Evolutionary conservation across 202 grass and related monocot species (phyloP).

Genomic region (Digitaria exilis): DNA sequence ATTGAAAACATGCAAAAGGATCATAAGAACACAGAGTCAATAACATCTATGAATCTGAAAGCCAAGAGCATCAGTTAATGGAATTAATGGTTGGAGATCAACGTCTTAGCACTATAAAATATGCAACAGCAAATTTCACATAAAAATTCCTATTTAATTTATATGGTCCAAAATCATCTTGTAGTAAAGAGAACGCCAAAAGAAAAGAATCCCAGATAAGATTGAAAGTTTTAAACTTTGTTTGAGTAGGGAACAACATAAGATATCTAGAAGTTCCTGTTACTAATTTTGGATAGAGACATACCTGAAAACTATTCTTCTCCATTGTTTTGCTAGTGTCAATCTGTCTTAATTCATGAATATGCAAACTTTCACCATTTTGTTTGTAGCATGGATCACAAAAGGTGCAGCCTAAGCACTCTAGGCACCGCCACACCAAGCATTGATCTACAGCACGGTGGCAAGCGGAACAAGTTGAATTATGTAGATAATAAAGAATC

Average conservation of each 20-base stretch:
- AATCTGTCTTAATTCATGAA: conserved; percentile 56
- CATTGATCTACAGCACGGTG: conserved; percentile 53
- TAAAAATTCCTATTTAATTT: neutral
- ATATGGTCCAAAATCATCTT: neutral
- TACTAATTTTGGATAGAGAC: conserved; percentile 14
- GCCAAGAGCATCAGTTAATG: too few species aligned
- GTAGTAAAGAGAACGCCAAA: neutral
- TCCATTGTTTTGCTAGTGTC: conserved; percentile 19
- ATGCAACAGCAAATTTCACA: neutral
- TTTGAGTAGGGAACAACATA: conserved; percentile 15
- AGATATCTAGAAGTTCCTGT: conserved; percentile 15
- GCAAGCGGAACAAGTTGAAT: conserved; percentile 59
- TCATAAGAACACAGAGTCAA: neutral
- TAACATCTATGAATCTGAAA: conserved; percentile 8
- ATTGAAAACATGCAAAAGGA: conserved; percentile 43
- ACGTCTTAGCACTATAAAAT: neutral
- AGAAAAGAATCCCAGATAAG: neutral
- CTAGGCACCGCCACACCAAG: conserved; percentile 64
- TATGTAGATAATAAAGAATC: conserved; percentile 89
- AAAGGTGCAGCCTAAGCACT: conserved; percentile 59
- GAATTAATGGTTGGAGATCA: neutral
- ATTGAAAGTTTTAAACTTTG: neutral
- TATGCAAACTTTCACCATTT: conserved; percentile 55
- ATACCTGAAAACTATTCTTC: conserved; percentile 43
- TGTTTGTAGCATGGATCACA: conserved; percentile 72